Conservation (phyloP, 768 basidiomycete species). For the Strobilomyces echinocephalus region DNA sequence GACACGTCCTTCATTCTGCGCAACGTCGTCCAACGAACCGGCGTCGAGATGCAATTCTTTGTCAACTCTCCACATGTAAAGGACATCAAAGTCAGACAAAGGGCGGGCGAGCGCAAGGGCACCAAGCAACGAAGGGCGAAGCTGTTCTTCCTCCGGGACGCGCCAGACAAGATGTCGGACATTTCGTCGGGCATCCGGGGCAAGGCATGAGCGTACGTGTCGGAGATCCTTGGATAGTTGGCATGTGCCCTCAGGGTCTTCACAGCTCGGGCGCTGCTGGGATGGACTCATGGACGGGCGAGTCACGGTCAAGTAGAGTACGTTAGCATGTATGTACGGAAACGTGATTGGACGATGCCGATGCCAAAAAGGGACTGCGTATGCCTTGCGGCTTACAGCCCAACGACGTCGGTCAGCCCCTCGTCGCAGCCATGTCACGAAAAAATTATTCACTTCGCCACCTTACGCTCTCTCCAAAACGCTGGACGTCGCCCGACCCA, state of each 20-base stretch:
- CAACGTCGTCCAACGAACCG: slow-evolving; percentile 87
- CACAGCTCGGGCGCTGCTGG: no score
- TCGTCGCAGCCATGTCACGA: slow-evolving; percentile 39
- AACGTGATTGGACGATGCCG: slow-evolving; percentile 4
- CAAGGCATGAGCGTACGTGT: slow-evolving; percentile 21
- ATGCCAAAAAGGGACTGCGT: slow-evolving; percentile 13
- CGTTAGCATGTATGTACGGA: slow-evolving; percentile 1
- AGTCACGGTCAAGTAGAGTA: neutral
- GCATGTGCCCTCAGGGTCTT: neutral
- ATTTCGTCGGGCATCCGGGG: slow-evolving; percentile 46
- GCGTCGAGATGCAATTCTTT: slow-evolving; percentile 91
- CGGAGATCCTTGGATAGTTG: neutral
- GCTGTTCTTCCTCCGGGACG: slow-evolving; percentile 75
- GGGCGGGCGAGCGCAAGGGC: slow-evolving; percentile 43
- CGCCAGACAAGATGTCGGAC: slow-evolving; percentile 80
- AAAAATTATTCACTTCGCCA: slow-evolving; percentile 54
- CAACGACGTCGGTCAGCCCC: slow-evolving; percentile 11
- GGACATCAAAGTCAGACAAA: slow-evolving; percentile 75
- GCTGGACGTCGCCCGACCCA: slow-evolving; percentile 49
- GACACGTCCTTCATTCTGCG: slow-evolving; percentile 87
- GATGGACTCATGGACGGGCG: neutral
- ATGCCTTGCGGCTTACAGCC: slow-evolving; percentile 13
- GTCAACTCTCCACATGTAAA: slow-evolving; percentile 82
- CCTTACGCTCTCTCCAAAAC: slow-evolving; percentile 44
- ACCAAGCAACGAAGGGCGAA: slow-evolving; percentile 70